phyloP scores from a whole-genome alignment of 495 filamentous ascomycete species.

The Melanomma pulvis-pyrius region DNA sequence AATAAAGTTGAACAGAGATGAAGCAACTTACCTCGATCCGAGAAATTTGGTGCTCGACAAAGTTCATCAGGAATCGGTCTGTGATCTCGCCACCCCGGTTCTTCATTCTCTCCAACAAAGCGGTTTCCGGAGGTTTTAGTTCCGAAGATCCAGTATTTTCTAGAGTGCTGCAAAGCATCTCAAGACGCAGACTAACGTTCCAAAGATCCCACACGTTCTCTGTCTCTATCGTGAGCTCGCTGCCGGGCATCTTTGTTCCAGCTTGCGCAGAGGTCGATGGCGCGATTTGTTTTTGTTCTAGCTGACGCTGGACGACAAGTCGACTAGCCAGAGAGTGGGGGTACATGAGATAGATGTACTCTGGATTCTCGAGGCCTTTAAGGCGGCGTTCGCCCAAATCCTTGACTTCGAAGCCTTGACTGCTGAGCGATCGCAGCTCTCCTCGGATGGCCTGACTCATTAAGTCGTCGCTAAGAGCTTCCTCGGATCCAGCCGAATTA shows the following conservation, averaged over 20 bases:
- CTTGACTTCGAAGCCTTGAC: conserved; percentile 95
- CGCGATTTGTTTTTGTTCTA: conserved; percentile 40
- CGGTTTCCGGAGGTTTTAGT: conserved; percentile 74
- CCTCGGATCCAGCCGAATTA: conserved; percentile 66
- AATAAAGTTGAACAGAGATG: not conserved
- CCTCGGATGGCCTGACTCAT: conserved; percentile 74
- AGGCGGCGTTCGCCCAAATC: conserved; percentile 91
- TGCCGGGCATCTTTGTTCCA: conserved; percentile 42
- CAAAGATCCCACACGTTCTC: conserved; percentile 87
- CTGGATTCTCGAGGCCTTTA: conserved; percentile 96
- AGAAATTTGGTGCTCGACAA: conserved; percentile 91
- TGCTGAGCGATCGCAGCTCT: conserved; percentile 83
- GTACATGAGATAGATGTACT: conserved; percentile 91
- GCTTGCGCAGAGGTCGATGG: conserved; percentile 19
- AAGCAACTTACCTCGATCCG: conserved; percentile 79
- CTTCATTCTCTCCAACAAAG: conserved; percentile 81
- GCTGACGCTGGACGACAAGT: conserved; percentile 63
- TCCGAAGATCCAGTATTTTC: conserved; percentile 62
- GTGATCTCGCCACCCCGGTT: conserved; percentile 81
- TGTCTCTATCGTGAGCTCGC: conserved; percentile 63
- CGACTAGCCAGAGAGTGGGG: conserved; percentile 85
- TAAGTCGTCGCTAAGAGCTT: conserved; percentile 69
- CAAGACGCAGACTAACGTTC: conserved; percentile 84
- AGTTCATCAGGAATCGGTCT: conserved; percentile 78
- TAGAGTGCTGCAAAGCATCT: conserved; percentile 86